phyloP scores from a whole-genome alignment of 352 stramenopile species.

The Nothophytophthora sp. region DNA sequence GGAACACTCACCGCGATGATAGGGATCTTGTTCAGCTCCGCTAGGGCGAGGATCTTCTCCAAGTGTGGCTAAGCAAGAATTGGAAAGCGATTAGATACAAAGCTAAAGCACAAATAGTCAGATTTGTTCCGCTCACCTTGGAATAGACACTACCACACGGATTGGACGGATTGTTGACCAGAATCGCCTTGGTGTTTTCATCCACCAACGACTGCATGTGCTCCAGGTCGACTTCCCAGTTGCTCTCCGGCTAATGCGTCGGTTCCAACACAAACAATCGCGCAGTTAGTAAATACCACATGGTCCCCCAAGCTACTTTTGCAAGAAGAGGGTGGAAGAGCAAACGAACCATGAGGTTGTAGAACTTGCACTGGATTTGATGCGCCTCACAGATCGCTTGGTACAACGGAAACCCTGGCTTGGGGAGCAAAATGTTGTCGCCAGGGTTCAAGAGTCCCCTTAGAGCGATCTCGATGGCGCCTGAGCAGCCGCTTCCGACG shows the following conservation, averaged over 20 bases:
- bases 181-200: conserved; percentile 87
- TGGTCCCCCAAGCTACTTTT: not conserved
- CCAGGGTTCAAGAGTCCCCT: conserved; percentile 89
- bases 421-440: conserved; percentile 93
- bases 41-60: conserved; percentile 71
- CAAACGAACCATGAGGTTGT: conserved; percentile 70
- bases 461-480: conserved; percentile 93
- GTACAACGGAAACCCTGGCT: conserved; percentile 95
- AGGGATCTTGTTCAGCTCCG: conserved; percentile 87
- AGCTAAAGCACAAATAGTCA: not conserved
- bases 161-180: conserved; percentile 97
- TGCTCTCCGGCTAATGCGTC: conserved; percentile 82
- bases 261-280: conserved; percentile 34
- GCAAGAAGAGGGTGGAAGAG: not conserved
- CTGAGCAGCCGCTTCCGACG: conserved; percentile 93
- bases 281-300: not conserved
- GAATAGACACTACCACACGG: conserved; percentile 95
- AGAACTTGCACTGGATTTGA: conserved; percentile 92
- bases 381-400: conserved; percentile 93
- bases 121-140: conserved; percentile 36
- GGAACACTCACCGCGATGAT: conserved; percentile 91
- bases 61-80: conserved; percentile 43
- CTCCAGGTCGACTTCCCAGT: conserved; percentile 94
- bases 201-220: conserved; percentile 90
- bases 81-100: not conserved